Percentiles rank a stretch among this genome's conserved stretches.
Conservation (phyloP, 129 eudicot species). For the Pulicaria dysenterica region DNA sequence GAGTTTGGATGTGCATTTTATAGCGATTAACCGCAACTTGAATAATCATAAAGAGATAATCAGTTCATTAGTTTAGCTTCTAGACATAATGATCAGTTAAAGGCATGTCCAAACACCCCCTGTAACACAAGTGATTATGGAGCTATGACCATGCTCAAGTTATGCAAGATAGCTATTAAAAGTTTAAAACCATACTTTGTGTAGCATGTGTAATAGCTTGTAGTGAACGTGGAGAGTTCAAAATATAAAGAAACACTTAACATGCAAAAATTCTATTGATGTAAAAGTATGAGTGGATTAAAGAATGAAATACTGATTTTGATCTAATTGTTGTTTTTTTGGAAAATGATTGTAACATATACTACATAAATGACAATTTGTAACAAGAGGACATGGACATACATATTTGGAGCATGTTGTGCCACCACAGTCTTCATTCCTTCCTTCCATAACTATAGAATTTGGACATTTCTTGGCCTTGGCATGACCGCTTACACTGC, state of each 20-base stretch:
- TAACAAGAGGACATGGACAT: conserved; percentile 99
- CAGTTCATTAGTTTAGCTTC: neutral
- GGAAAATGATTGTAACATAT: conserved; percentile 64
- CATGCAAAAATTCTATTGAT: no score
- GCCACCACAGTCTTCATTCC: conserved; percentile 98
- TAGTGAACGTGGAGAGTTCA: no score
- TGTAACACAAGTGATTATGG: no score
- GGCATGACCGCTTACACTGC: conserved; percentile 98
- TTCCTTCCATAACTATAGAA: conserved; percentile 92
- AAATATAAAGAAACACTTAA: no score
- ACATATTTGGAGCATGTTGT: conserved; percentile 98
- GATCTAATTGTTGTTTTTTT: neutral
- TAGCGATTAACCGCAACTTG: neutral
- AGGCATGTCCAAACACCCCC: neutral
- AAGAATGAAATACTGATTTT: conserved; percentile 5
- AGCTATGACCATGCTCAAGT: no score
- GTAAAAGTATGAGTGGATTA: no score
- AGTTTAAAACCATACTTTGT: no score
- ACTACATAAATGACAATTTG: conserved; percentile 86
- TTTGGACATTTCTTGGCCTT: conserved; percentile 97
- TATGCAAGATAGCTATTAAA: no score
- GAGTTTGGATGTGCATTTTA: neutral
- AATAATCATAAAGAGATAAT: neutral
- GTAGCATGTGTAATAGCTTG: no score
- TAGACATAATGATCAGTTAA: neutral